These are phyloP conservation scores for Panicum hallii DNA, from an alignment of 202 grass and related monocot species.

Conservation along the genomic window DNA sequence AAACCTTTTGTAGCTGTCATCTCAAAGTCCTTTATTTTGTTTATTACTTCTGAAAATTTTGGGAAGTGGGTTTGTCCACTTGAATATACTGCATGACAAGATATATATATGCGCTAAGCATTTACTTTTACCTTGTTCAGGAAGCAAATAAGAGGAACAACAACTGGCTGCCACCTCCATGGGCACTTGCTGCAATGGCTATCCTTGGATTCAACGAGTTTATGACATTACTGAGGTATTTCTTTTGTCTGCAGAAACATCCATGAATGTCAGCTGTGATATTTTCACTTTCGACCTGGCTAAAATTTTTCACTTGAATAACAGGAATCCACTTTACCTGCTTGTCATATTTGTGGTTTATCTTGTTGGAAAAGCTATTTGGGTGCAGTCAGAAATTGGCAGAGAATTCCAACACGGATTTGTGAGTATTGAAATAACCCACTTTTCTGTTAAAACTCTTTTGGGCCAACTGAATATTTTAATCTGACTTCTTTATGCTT, in stretches of 20 bases:
- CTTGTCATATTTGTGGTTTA: constrained; percentile 79
- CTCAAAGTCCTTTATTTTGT: constrained; percentile 15
- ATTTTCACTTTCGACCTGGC: constrained; percentile 26
- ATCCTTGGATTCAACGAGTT: constrained; percentile 98
- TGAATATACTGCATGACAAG: constrained; percentile 7
- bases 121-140: constrained; percentile 56
- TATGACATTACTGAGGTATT: constrained; percentile 90
- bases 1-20: constrained; percentile 12
- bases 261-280: not conserved
- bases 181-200: constrained; percentile 88
- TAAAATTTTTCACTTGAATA: constrained; percentile 38
- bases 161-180: constrained; percentile 94
- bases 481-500: constrained; percentile 28
- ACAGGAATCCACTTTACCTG: constrained; percentile 83
- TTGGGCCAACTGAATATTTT: constrained; percentile 10
- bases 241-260: constrained; percentile 21
- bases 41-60: constrained; percentile 11
- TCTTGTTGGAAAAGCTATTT: constrained; percentile 89
- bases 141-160: constrained; percentile 99
- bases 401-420: constrained; percentile 82
- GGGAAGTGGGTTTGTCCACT: not conserved
- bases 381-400: constrained; percentile 86
- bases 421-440: constrained; percentile 59
- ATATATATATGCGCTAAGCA: constrained; percentile 26
- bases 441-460: constrained; percentile 10